Evolutionary conservation across 495 filamentous ascomycete species (phyloP).

Genomic region (Hypoxylon lienhwacheense): DNA sequence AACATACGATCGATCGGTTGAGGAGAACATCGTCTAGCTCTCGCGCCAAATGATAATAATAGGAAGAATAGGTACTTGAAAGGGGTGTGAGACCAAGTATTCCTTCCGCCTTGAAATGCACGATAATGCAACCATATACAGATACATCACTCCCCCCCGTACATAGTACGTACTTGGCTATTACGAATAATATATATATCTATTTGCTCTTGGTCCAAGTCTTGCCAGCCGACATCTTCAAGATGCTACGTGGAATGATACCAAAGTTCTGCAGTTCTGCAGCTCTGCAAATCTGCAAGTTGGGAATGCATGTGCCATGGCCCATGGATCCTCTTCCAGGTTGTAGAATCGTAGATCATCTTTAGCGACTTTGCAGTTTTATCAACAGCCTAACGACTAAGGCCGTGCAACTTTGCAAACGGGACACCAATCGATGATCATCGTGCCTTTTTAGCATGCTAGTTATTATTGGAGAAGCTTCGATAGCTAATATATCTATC

Average conservation of each 20-base stretch:
- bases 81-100: no score
- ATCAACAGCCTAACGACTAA: conserved; percentile 9
- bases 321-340: conserved; percentile 22
- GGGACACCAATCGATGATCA: conserved; percentile 15
- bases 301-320: no score
- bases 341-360: no score
- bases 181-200: no score
- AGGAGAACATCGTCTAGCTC: conserved; percentile 4
- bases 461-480: conserved; percentile 1
- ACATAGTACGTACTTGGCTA: conserved; percentile 13
- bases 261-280: no score
- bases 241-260: conserved; percentile 24
- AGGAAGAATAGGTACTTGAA: no score
- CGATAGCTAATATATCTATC: conserved; percentile 5
- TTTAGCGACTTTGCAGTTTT: no score
- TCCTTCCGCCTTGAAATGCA: not conserved
- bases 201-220: conserved; percentile 21
- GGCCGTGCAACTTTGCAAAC: conserved; percentile 20
- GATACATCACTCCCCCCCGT: conserved; percentile 4
- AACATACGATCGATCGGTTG: conserved; percentile 19
- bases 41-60: conserved; percentile 6
- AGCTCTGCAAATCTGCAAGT: conserved; percentile 19
- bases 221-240: conserved; percentile 28
- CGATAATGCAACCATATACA: not conserved
- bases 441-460: no score